A percentile compares a stretch with the other conserved stretches of the same genome.
These are phyloP conservation scores for Leptoxyphium fumago DNA, from an alignment of 2,329 filamentous ascomycete species.

Conservation along the genomic window DNA sequence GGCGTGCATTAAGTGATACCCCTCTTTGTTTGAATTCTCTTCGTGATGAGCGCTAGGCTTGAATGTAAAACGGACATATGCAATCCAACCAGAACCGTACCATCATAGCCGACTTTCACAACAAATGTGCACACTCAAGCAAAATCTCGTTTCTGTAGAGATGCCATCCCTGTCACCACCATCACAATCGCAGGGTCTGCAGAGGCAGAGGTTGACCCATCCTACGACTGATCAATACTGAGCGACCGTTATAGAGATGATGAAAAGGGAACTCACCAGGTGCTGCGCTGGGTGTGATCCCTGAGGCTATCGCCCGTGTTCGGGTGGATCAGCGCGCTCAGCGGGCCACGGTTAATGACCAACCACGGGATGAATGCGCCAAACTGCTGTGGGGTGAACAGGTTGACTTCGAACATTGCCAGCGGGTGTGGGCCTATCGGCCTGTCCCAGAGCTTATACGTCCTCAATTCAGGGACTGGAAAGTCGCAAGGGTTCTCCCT, in stretches of 20 bases:
- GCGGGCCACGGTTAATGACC: slow-evolving; percentile 62
- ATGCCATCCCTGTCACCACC: slow-evolving; percentile 5
- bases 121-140: too few relatives aligned
- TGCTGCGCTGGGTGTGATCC: slow-evolving; percentile 54
- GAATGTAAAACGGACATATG: too few relatives aligned
- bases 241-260: background rate
- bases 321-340: slow-evolving; percentile 69
- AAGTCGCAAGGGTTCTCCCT: too few relatives aligned
- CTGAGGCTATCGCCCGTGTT: slow-evolving; percentile 53
- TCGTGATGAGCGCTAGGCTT: too few relatives aligned
- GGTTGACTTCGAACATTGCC: slow-evolving; percentile 85
- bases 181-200: slow-evolving; percentile 38
- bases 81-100: too few relatives aligned
- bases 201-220: slow-evolving; percentile 53
- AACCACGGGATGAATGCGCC: slow-evolving; percentile 82
- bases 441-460: slow-evolving; percentile 62
- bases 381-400: slow-evolving; percentile 73
- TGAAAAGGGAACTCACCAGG: slow-evolving; percentile 34
- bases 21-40: too few relatives aligned
- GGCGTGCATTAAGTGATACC: too few relatives aligned
- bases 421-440: slow-evolving; percentile 71
- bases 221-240: slow-evolving; percentile 3
- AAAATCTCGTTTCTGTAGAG: too few relatives aligned
- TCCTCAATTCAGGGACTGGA: slow-evolving; percentile 66
- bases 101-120: too few relatives aligned